Evolutionary conservation across 139 green algal species (phyloP).

Genomic region (Spirogloea muscicola): DNA sequence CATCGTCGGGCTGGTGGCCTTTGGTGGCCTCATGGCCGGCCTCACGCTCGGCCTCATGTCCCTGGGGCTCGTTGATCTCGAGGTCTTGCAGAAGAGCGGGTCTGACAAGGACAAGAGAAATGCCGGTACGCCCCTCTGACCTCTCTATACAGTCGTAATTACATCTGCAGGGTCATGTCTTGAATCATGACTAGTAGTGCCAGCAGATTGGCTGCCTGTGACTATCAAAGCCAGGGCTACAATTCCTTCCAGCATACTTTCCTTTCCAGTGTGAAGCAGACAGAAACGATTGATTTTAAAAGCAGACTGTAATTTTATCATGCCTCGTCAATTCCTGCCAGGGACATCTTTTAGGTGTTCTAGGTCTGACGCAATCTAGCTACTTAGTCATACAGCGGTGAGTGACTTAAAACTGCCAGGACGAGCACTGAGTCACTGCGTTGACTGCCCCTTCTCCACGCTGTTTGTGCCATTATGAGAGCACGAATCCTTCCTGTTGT

Average conservation of each 20-base stretch:
- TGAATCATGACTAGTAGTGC: too few relatives aligned
- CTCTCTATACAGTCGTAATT: neutral
- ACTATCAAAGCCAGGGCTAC: neutral
- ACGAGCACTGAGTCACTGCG: neutral
- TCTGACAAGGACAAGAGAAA: conserved; percentile 38
- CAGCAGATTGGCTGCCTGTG: too few relatives aligned
- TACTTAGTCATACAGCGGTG: neutral
- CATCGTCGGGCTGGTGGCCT: conserved; percentile 30
- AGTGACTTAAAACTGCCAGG: too few relatives aligned
- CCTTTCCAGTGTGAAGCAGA: neutral
- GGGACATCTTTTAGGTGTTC: neutral
- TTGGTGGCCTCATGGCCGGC: conserved; percentile 44
- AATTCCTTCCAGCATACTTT: neutral
- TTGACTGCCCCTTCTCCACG: neutral
- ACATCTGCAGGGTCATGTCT: neutral
- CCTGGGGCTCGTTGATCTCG: conserved; percentile 38
- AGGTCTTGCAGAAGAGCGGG: conserved; percentile 44
- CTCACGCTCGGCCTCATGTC: conserved; percentile 55
- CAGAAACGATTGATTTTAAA: neutral
- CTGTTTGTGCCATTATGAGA: neutral
- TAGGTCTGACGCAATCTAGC: neutral
- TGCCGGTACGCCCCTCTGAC: conserved; percentile 9
- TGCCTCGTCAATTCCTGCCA: neutral
- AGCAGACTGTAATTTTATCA: neutral
- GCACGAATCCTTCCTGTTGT: conserved; percentile 43